A percentile compares a stretch with the other conserved stretches of the same genome.
Conservation (phyloP, 768 basidiomycete genomes). For the Coprinopsis marcescibilis region DNA sequence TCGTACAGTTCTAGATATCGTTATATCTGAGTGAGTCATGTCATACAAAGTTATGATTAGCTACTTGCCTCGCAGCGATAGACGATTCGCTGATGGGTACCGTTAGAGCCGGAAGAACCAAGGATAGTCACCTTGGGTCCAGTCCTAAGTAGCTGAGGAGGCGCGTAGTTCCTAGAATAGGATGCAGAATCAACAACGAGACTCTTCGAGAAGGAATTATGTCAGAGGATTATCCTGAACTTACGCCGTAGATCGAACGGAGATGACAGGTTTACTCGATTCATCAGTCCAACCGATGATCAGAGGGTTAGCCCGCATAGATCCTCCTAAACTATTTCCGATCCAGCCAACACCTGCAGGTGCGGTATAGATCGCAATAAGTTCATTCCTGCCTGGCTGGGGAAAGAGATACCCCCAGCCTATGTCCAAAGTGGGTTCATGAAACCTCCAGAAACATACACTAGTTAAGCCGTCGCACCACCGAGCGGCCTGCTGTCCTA, state of each 20-base stretch:
- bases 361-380: conserved; percentile 11
- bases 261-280: conserved; percentile 1
- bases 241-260: conserved; percentile 5
- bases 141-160: not conserved
- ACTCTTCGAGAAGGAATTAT: not conserved
- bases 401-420: conserved; percentile 11
- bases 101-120: conserved; percentile 7
- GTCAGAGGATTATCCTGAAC: conserved; percentile 3
- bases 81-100: conserved; percentile 12
- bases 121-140: conserved; percentile 10
- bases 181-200: not conserved
- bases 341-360: conserved; percentile 9
- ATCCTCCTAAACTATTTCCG: conserved; percentile 8
- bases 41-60: not conserved
- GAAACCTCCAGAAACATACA: conserved; percentile 7
- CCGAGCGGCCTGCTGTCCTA: not conserved
- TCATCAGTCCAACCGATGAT: conserved; percentile 12
- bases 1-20: conserved; percentile 9
- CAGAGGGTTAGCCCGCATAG: conserved; percentile 10
- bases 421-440: conserved; percentile 1
- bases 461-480: conserved; percentile 11
- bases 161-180: conserved; percentile 2
- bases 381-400: conserved; percentile 5
- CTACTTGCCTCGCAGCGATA: conserved; percentile 9
- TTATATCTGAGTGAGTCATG: not conserved